Evolutionary conservation across 768 basidiomycete genomes (phyloP), one percentile per base, ranked within the genome.

Genomic region (Crassisporium funariophilum): DNA sequence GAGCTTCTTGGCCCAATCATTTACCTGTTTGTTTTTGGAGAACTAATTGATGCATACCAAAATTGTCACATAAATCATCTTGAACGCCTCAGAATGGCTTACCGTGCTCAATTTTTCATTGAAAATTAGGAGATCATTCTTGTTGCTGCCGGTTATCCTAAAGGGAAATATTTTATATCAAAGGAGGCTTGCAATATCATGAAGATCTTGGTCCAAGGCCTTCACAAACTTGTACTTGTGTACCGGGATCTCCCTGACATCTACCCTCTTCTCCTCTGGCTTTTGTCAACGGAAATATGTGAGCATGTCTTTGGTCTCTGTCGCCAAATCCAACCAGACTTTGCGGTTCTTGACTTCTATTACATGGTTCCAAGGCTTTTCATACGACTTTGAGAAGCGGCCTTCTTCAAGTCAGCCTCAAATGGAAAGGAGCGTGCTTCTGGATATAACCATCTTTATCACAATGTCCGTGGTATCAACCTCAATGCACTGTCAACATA

Each of bases 11-110:
- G 64, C 3, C 15, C 52, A 0, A 56, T 61, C n/a, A 52, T 68
- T 1, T 76, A 68, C 44, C 64, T 75, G 2, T 76, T 75, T 45
- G 49, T 75, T 13, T 62, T 68, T 33, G 69, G 67, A 1, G 68
- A 74, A 39, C 50, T 72, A 0, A 39, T 65, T 13, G 69, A 74
- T 50, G 68, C 69, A 3, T 70, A 65, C 36, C 71, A 72, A 41
- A 72, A 62, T 42, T 57, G 65, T 0, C 20, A 20, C 11, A 57
- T 71, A 2, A 4, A 35, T 5, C 64, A 65, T 46, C 10, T 16
- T 5, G 59, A 62, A 7, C 63, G 67, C 1, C 33, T 68, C n/a
- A 45, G 59, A 25, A 54, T 72, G 35, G 61, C 58, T 5, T 52
- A 71, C 1, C 60, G 67, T 7, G 59, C 65, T 1, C 49, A 39